Evolutionary conservation across 2,329 filamentous ascomycete genomes (phyloP), one percentile per base, ranked within the genome.

Genomic region (Rutstroemia sp.): DNA sequence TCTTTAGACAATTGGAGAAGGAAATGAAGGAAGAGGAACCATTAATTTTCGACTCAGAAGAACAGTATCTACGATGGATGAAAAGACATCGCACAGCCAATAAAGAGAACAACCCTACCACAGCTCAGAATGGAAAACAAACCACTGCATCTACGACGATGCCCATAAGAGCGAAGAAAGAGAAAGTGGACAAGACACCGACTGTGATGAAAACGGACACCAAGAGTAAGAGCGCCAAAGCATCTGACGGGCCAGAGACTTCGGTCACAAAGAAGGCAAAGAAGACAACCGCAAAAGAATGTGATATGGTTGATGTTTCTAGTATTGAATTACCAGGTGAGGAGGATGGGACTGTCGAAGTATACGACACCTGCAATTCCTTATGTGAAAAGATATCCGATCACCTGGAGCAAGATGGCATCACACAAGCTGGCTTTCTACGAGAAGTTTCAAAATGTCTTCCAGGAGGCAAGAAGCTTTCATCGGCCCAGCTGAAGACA

Each of bases 341-440:
- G 65, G 73, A 73, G 0, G 63, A 67, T 1, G 71, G 74, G 41
- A 62, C 56, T 0, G 78, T 83, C 4, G 68, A 71, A 0, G 70
- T 85, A 34, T 83, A 71, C 63, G 79, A 84, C 60, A 79, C 77
- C 5, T 84, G 80, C 68, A 76, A 83, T 61, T 78, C 79, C 49
- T 67, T 84, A 16, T 76, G 81, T 46, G 74, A 72, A 65, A 83
- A 84, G 70, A 81, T 83, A 62, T 71, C 72, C 21, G 73, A 74
- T 1, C 69, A 79, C 59, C 70, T 84, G 7, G 65, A 69, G 14
- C 70, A 75, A 48, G 70, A 74, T 0, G 70, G 71, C 41, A 70
- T 80, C 49, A 81, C 76, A 0, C 75, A 80, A 63, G 76, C 79
- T 0, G 71, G 69, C 10, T 79, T 85, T 64, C 70, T 75, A 25